Conservation (phyloP, 2,329 filamentous ascomycete genomes). For the Microdochium paspali region DNA sequence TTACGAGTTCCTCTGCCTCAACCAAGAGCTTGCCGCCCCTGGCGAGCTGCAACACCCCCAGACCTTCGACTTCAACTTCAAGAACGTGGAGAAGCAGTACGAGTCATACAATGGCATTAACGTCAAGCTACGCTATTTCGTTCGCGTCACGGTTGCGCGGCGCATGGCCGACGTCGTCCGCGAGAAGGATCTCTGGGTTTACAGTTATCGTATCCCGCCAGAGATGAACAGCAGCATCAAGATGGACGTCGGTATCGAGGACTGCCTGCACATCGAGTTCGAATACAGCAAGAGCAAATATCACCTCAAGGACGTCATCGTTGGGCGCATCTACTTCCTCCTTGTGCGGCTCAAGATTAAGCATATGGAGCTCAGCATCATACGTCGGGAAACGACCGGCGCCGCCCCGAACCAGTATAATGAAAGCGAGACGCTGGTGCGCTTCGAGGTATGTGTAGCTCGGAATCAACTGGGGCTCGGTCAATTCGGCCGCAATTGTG, state of each 20-base stretch:
- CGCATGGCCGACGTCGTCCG: constrained; percentile 97
- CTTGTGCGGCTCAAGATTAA: constrained; percentile 97
- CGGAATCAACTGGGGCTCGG: no score
- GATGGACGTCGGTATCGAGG: constrained; percentile 99
- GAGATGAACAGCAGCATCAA: constrained; percentile 99
- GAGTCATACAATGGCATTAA: constrained; percentile 99
- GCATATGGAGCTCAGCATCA: constrained; percentile 98
- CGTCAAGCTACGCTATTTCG: constrained; percentile 96
- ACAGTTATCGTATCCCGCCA: constrained; percentile 94
- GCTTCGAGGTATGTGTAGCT: constrained; percentile 64
- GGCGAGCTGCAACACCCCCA: constrained; percentile 98
- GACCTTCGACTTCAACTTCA: constrained; percentile 99
- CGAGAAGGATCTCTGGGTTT: constrained; percentile 99
- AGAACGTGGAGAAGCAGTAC: constrained; percentile 99
- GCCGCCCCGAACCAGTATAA: constrained; percentile 98
- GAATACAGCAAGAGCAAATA: constrained; percentile 99
- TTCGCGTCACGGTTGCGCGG: constrained; percentile 90
- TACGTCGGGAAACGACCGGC: constrained; percentile 90
- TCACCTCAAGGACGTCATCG: constrained; percentile 97
- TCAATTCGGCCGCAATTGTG: neutral
- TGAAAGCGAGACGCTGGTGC: constrained; percentile 93
- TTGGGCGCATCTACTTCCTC: constrained; percentile 96
- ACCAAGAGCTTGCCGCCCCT: constrained; percentile 91
- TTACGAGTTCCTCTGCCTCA: constrained; percentile 96
- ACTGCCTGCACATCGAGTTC: constrained; percentile 98